These are phyloP conservation scores for Nicotiana tabacum DNA, from an alignment of 257 asterid genomes.

Conservation along the genomic window DNA sequence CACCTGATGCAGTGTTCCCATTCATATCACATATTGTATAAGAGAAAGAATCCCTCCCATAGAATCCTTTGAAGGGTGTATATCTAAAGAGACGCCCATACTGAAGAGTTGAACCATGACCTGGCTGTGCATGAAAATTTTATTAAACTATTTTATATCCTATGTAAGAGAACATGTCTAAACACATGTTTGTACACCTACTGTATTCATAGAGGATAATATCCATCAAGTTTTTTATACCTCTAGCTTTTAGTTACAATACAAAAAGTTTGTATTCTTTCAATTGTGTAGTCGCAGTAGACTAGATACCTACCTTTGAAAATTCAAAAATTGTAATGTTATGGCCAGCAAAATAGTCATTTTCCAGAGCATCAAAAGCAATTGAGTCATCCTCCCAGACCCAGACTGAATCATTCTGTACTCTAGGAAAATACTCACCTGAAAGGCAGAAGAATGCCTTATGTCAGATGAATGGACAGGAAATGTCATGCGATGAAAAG, in stretches of 20 bases:
- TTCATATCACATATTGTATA: slow-evolving; percentile 60
- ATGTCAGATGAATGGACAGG: background rate
- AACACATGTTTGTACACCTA: background rate
- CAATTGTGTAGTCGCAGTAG: background rate
- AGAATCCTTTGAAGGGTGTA: slow-evolving; percentile 69
- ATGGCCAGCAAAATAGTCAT: slow-evolving; percentile 63
- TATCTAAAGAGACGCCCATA: slow-evolving; percentile 57
- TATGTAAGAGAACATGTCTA: background rate
- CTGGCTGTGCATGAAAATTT: slow-evolving; percentile 46
- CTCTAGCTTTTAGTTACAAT: background rate
- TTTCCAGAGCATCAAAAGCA: slow-evolving; percentile 53
- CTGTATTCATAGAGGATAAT: background rate
- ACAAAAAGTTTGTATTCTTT: background rate
- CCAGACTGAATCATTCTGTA: slow-evolving; percentile 41
- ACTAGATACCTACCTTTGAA: slow-evolving; percentile 38
- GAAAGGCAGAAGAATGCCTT: background rate
- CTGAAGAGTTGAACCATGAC: slow-evolving; percentile 66
- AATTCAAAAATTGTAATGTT: slow-evolving; percentile 57
- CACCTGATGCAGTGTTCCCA: slow-evolving; percentile 70
- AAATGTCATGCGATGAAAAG: background rate
- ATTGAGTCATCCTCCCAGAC: slow-evolving; percentile 93
- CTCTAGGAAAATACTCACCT: slow-evolving; percentile 84
- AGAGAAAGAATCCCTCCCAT: slow-evolving; percentile 68
- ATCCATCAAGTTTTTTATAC: background rate
- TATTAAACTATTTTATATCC: background rate